Percentiles rank a stretch among this genome's conserved stretches.
Evolutionary conservation across 1,139 yeast species (phyloP).

Genomic region (Blastobotrys capitulatus): DNA sequence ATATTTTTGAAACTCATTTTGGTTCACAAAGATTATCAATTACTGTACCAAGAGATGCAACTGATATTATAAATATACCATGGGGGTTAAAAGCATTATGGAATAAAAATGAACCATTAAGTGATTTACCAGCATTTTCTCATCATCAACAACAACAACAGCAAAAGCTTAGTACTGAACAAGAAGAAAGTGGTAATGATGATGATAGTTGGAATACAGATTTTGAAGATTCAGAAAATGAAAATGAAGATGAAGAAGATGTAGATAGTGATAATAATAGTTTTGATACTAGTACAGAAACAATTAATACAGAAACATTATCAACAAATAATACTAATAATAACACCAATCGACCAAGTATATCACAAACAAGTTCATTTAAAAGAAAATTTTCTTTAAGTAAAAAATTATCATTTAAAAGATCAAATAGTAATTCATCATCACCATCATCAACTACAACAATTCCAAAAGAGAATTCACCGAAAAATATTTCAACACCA

Average conservation of each 20-base stretch:
- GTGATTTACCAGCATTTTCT: conserved; percentile 10
- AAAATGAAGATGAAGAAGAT: conserved; percentile 5
- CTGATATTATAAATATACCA: conserved; percentile 33
- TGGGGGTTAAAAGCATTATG: conserved; percentile 35
- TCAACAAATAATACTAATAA: not conserved
- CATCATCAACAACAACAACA: not conserved
- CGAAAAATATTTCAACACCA: not conserved
- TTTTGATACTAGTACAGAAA: not conserved
- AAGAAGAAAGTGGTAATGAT: not conserved
- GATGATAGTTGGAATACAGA: conserved; percentile 14
- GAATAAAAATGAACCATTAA: conserved; percentile 20
- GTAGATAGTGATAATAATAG: not conserved
- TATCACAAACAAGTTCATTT: conserved; percentile 12
- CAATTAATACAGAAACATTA: not conserved
- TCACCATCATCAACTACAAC: not conserved
- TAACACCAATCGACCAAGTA: conserved; percentile 8
- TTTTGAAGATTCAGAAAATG: conserved; percentile 13
- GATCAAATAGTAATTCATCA: conserved; percentile 12
- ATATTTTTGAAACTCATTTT: conserved; percentile 26
- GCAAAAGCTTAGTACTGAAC: not conserved
- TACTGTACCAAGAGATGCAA: conserved; percentile 31
- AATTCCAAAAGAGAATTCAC: not conserved
- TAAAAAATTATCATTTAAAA: conserved; percentile 16
- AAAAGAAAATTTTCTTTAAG: conserved; percentile 16
- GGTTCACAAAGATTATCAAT: conserved; percentile 30